phyloP scores from a whole-genome alignment of 2,329 filamentous ascomycete species.

The Diaporthe sp. region DNA sequence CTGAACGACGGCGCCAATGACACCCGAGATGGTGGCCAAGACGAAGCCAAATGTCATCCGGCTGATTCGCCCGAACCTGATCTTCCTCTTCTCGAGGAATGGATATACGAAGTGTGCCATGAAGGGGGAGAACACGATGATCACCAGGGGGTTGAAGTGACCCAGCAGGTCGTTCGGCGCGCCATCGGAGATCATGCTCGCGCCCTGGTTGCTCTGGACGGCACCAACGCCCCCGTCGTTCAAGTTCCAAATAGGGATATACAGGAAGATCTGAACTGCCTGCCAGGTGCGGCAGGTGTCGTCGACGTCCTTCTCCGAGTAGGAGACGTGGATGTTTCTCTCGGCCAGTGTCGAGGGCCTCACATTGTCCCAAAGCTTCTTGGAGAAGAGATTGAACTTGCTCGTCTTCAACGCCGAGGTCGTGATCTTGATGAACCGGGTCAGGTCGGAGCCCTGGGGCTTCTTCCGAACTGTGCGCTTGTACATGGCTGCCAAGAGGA shows the following conservation, averaged over 20 bases:
- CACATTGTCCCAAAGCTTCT: constrained; percentile 70
- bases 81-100: constrained; percentile 61
- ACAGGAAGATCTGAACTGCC: constrained; percentile 56
- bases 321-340: constrained; percentile 66
- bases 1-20: constrained; percentile 69
- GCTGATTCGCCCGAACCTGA: constrained; percentile 70
- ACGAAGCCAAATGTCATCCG: constrained; percentile 72
- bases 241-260: constrained; percentile 56
- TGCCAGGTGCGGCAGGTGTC: constrained; percentile 69
- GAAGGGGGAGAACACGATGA: constrained; percentile 70
- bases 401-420: constrained; percentile 65
- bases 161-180: constrained; percentile 72
- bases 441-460: constrained; percentile 76
- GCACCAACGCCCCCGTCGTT: constrained; percentile 58
- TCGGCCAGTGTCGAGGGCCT: constrained; percentile 66
- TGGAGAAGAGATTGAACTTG: constrained; percentile 65
- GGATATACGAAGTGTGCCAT: constrained; percentile 70
- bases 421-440: constrained; percentile 70
- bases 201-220: constrained; percentile 53
- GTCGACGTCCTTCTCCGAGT: constrained; percentile 76
- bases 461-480: constrained; percentile 69
- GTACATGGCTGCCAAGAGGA: constrained; percentile 69
- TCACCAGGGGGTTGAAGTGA: constrained; percentile 71
- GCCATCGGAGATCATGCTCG: constrained; percentile 60
- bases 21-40: constrained; percentile 46